Conservation (phyloP, 108 stramenopile genomes). For the Fragilariopsis cylindrus region DNA sequence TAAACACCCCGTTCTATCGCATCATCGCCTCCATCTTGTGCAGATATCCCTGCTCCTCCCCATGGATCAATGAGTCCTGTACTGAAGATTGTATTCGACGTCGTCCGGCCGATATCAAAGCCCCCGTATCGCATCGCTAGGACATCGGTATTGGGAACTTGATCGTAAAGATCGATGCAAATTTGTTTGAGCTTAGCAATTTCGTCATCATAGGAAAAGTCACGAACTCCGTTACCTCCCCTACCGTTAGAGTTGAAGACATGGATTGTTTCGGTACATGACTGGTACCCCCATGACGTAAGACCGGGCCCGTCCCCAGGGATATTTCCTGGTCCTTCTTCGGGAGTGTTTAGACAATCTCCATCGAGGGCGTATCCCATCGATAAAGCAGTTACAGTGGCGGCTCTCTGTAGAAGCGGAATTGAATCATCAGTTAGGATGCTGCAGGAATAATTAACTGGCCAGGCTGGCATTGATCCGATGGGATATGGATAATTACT, state of each 20-base stretch:
- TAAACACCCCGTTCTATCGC: slow-evolving; percentile 1
- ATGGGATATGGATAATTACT: neutral
- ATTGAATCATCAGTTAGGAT: neutral
- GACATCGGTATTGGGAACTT: neutral
- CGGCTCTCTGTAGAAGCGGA: neutral
- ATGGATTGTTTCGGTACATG: neutral
- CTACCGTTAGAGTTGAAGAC: neutral
- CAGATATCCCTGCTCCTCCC: neutral
- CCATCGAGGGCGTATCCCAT: neutral
- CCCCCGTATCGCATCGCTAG: neutral
- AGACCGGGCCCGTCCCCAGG: neutral
- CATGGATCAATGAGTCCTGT: neutral
- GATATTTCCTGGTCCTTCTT: neutral
- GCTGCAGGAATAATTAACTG: neutral
- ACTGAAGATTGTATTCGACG: neutral
- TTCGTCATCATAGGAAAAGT: neutral
- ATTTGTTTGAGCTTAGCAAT: neutral
- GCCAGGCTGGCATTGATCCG: neutral
- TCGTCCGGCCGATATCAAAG: neutral
- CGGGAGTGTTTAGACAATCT: neutral
- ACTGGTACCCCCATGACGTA: neutral
- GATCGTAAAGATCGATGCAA: neutral
- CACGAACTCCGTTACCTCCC: neutral
- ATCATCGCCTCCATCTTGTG: neutral
- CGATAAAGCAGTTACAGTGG: neutral